Evolutionary conservation across 2,329 filamentous ascomycete species (phyloP), one percentile per base, ranked within the genome.

Genomic region (Ramichloridium luteum): DNA sequence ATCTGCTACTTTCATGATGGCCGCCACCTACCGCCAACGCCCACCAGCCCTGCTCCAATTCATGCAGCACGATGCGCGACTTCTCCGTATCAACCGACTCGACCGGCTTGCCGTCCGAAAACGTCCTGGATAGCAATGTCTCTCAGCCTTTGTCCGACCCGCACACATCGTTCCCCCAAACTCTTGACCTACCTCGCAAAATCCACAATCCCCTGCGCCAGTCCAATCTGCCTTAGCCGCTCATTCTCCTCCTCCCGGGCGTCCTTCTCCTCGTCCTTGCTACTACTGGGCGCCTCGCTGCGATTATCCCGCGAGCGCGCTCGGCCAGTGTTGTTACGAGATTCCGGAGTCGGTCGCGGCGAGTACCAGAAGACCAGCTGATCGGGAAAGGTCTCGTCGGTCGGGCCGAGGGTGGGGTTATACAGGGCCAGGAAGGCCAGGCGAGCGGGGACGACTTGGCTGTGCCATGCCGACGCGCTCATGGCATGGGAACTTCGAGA

Each of bases 321-420:
- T n/a, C n/a, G n/a, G n/a, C n/a, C n/a, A n/a, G n/a, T n/a, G n/a
- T 8, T 23, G 6, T 33, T 29, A 11, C 48, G 46, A 5, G 45
- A 50, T 27, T 54, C 49, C 23, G 46, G 39, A 11, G 48, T 47
- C 5, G 44, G 43, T 27, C 53, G 46, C n/a, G n/a, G n/a, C 4
- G 82, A 84, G 48, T 80, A 80, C 61, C 93, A 94, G 65, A 93
- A 98, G 46, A 94, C 82, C 41, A 96, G 83, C 60, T 98, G 83
- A 47, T 88, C 70, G 30, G 71, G 65, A 41, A 86, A 62, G 2
- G 76, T 80, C 51, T 84, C 79, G 53, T 85, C 80, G 55, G 70
- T 72, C 20, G 54, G 67, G 48, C 80, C 78, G 27, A 92, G 70
- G 4, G 78, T 74, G 18, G 92, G 90, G 56, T 93, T 96, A 67